A percentile compares a stretch with the other conserved stretches of the same genome.
Evolutionary conservation across 257 asterid genomes (phyloP).

Genomic region (Rehmannia glutinosa): DNA sequence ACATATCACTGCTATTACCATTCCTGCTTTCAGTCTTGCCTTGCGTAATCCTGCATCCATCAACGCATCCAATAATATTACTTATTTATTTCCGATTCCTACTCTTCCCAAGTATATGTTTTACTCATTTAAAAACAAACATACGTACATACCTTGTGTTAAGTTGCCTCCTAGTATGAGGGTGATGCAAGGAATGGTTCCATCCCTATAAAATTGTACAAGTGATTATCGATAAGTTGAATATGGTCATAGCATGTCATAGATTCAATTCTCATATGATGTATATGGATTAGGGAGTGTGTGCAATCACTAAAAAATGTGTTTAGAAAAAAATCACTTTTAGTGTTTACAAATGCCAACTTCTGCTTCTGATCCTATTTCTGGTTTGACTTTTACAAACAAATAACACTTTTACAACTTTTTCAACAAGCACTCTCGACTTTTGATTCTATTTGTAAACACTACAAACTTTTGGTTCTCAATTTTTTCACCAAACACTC

Average conservation of each 20-base stretch:
- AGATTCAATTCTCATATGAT: too few species aligned
- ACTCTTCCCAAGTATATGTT: neutral
- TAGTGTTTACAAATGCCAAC: too few species aligned
- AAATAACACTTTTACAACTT: too few species aligned
- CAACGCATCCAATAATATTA: neutral
- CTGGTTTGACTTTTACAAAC: too few species aligned
- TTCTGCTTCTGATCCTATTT: too few species aligned
- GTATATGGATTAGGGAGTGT: too few species aligned
- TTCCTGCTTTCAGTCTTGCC: slow-evolving; percentile 37
- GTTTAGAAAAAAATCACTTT: too few species aligned
- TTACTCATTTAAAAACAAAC: too few species aligned
- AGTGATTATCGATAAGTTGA: neutral
- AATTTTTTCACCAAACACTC: neutral
- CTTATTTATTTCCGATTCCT: neutral
- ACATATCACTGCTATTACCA: slow-evolving; percentile 42
- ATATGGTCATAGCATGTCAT: neutral
- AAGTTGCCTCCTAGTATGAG: slow-evolving; percentile 90
- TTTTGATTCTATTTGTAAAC: too few species aligned
- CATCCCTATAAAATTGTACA: slow-evolving; percentile 40
- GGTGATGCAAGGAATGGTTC: slow-evolving; percentile 86
- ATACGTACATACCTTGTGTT: slow-evolving; percentile 46
- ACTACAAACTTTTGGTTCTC: too few species aligned
- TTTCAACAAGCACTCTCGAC: too few species aligned
- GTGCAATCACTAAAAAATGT: too few species aligned
- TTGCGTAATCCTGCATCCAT: slow-evolving; percentile 53